phyloP scores from a whole-genome alignment of 148 eudicot species.

The Cornus florida region DNA sequence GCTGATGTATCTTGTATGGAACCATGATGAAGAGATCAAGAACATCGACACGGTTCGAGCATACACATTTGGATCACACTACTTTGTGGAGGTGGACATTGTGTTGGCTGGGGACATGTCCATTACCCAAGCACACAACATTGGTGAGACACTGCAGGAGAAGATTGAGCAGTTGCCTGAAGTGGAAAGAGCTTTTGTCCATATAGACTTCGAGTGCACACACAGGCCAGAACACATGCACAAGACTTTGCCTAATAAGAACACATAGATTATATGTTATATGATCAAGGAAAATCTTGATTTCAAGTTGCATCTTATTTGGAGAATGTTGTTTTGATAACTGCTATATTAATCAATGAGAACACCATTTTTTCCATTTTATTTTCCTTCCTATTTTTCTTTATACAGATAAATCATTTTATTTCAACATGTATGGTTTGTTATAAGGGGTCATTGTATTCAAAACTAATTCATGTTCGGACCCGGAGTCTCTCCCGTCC shows the following conservation, averaged over 20 bases:
- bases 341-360: too few species aligned
- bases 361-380: too few species aligned
- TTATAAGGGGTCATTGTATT: too few species aligned
- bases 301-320: too few species aligned
- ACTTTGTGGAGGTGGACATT: slow-evolving; percentile 78
- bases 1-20: slow-evolving; percentile 71
- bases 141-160: slow-evolving; percentile 74
- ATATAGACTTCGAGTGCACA: slow-evolving; percentile 70
- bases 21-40: slow-evolving; percentile 64
- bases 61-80: slow-evolving; percentile 68
- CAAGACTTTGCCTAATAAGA: slow-evolving; percentile 5
- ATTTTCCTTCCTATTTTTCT: too few species aligned
- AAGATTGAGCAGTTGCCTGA: slow-evolving; percentile 74
- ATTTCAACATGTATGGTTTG: too few species aligned
- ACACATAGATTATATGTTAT: neutral
- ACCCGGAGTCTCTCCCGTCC: too few species aligned
- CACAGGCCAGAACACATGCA: slow-evolving; percentile 66
- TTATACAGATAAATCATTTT: too few species aligned
- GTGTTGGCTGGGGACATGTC: slow-evolving; percentile 70
- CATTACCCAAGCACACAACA: slow-evolving; percentile 63
- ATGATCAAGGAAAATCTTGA: neutral
- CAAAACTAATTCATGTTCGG: too few species aligned
- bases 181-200: slow-evolving; percentile 77
- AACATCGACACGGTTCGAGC: slow-evolving; percentile 80
- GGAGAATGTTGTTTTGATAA: too few species aligned